Evolutionary conservation across 2,329 filamentous ascomycete genomes (phyloP), one percentile per base, ranked within the genome.

Genomic region (Triangularia setosa): DNA sequence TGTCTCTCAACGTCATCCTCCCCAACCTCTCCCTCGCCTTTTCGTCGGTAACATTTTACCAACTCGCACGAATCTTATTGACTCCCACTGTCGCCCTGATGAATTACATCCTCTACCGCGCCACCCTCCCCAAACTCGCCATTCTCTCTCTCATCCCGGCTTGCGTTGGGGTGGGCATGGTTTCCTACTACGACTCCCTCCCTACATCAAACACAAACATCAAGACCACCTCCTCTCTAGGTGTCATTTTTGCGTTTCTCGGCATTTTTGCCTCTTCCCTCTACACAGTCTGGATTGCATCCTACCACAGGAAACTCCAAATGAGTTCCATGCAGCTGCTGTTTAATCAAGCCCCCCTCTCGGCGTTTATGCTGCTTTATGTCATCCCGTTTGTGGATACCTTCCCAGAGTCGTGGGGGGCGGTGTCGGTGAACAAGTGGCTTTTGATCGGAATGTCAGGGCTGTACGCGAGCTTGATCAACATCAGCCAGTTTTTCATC

Each of bases 301-400:
- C 82, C 71, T 90, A 87, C 72, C 86, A 89, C 73, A 82, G 84
- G 66, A 88, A 85, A 74, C 80, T 90, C 23, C 81, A 87, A 66
- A 86, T 90, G 77, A 84, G 82, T 68, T 89, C 86, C 75, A 87
- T 89, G 83, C 88, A 90, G 77, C 77, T 91, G 30, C 80, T 91
- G 11, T 85, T 86, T 76, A 90, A 89, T 74, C 87, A 90, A 75
- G 85, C 87, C 1, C 87, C 87, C 1, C 77, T 89, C 1, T 85
- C 86, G 23, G 83, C 84, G 1, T 80, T 88, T 65, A 74, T 90
- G 68, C 80, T 90, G 60, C 80, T 90, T 27, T 89, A 89, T 69
- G 81, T 84, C 35, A 88, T 90, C 65, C 87, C 87, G 0, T 88
- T 89, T 70, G 78, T 86, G 21, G 88, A 91, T 69, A 83, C 80